Percentiles rank a stretch among this genome's conserved stretches.
phyloP scores from a whole-genome alignment of 176 grass and related monocot species.

The maize (Zea mays) region DNA sequence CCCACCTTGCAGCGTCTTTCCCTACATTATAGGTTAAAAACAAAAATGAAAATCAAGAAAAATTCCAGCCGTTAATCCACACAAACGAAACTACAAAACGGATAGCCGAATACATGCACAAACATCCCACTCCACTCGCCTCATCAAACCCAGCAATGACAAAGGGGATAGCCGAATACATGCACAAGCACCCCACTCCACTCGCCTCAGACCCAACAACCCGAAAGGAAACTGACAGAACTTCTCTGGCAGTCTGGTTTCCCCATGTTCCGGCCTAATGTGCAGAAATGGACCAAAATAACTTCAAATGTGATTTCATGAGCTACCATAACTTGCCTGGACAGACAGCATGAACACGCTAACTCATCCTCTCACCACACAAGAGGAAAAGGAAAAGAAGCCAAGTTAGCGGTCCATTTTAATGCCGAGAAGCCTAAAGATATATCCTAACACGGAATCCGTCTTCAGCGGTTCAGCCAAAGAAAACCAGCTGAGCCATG shows the following conservation, averaged over 20 bases:
- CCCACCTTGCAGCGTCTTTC: neutral
- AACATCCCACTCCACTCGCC: neutral
- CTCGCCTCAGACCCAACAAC: neutral
- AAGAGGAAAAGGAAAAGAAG: neutral
- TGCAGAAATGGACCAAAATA: neutral
- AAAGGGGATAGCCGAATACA: neutral
- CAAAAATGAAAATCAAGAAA: neutral
- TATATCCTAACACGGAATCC: neutral
- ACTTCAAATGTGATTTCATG: neutral
- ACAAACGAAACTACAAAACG: neutral
- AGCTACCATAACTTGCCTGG: neutral
- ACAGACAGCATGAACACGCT: neutral
- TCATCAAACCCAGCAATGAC: neutral
- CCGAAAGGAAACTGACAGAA: neutral
- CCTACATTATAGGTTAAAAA: too few relatives aligned
- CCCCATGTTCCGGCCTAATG: neutral
- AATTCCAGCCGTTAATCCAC: neutral
- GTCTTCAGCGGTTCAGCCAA: neutral
- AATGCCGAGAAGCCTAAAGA: neutral
- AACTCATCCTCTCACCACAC: neutral
- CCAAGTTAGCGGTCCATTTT: neutral
- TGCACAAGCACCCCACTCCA: neutral
- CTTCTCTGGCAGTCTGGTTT: neutral
- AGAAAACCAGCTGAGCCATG: neutral
- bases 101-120: neutral